Evolutionary conservation across 1,284 basidiomycete species (phyloP).

Genomic region (Caloboletus inedulis): DNA sequence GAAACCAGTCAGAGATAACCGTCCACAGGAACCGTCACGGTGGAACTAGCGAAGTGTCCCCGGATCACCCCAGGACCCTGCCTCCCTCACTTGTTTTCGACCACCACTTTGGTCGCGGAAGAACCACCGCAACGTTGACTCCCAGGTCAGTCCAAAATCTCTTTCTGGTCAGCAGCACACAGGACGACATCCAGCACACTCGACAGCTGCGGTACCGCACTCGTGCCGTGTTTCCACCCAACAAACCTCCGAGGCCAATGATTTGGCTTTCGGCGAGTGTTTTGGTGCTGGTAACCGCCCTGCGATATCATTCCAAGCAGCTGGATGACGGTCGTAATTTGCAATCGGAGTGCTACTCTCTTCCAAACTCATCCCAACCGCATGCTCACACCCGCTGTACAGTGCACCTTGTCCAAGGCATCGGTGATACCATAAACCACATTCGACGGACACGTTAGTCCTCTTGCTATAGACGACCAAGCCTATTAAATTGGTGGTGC

Average conservation of each 20-base stretch:
- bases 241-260: conserved; percentile 3
- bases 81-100: neutral
- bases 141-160: conserved; percentile 7
- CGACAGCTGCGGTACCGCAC: conserved; percentile 19
- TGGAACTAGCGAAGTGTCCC: too few species aligned
- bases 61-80: too few species aligned
- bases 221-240: conserved; percentile 20
- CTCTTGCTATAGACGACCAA: neutral
- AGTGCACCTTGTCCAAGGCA: neutral
- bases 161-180: neutral
- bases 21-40: too few species aligned
- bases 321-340: conserved; percentile 33
- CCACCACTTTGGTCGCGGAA: neutral
- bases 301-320: conserved; percentile 6
- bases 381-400: neutral
- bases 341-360: conserved; percentile 25
- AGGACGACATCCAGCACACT: conserved; percentile 29
- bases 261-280: conserved; percentile 1
- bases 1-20: too few species aligned
- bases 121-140: neutral
- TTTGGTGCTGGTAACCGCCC: conserved; percentile 22
- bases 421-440: neutral
- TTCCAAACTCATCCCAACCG: neutral
- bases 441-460: neutral
- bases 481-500: neutral